Conservation (phyloP, 108 stramenopile species). For the Epipyxis sp. region DNA sequence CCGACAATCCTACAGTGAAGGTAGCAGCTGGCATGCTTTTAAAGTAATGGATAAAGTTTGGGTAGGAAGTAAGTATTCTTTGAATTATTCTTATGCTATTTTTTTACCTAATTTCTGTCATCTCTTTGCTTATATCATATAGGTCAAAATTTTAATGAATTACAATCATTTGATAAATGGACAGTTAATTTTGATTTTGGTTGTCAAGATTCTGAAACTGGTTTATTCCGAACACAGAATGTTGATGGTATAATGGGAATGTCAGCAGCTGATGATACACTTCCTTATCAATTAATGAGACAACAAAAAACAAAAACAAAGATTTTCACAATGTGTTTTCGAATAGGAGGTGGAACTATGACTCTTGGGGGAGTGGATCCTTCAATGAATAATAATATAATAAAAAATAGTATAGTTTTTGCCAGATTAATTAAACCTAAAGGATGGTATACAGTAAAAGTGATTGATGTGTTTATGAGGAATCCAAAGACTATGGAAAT, state of each 20-base stretch:
- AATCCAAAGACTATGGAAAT: not conserved
- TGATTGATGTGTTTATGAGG: slow-evolving; percentile 42
- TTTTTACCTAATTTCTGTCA: no score
- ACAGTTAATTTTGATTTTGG: slow-evolving; percentile 80
- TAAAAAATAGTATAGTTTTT: not conserved
- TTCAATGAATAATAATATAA: slow-evolving; percentile 35
- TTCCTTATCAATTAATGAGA: slow-evolving; percentile 75
- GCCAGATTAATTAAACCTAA: not conserved
- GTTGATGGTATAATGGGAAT: slow-evolving; percentile 93
- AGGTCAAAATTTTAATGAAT: not conserved
- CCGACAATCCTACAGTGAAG: slow-evolving; percentile 54
- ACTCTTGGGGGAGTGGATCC: slow-evolving; percentile 76
- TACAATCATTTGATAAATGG: slow-evolving; percentile 9
- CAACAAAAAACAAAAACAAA: slow-evolving; percentile 64
- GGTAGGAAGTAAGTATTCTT: slow-evolving; percentile 30
- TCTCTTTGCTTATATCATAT: no score
- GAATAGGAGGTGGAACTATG: slow-evolving; percentile 44
- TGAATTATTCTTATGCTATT: no score
- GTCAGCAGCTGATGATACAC: slow-evolving; percentile 67
- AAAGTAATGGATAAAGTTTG: slow-evolving; percentile 40
- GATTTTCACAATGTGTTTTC: slow-evolving; percentile 81
- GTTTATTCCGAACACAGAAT: slow-evolving; percentile 79
- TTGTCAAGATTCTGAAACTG: slow-evolving; percentile 78
- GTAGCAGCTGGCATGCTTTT: slow-evolving; percentile 54
- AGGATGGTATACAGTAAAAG: slow-evolving; percentile 21